These are phyloP conservation scores for Euphrasia arctica DNA, from an alignment of 305 asterid species.

Conservation along the genomic window DNA sequence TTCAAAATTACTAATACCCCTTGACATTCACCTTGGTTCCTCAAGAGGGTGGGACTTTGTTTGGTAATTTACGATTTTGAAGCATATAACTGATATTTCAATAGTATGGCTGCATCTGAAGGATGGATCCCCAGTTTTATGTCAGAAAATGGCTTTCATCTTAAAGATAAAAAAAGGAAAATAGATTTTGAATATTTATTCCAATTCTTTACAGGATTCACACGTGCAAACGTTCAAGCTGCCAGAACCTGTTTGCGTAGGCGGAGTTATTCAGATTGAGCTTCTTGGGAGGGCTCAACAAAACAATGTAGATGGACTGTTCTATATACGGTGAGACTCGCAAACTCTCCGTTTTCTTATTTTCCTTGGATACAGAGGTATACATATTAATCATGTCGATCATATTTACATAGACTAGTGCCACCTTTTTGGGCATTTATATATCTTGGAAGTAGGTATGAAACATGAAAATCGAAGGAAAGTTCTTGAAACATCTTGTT, in stretches of 20 bases:
- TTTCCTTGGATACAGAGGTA: background rate
- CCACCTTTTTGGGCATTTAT: no score
- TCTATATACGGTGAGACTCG: conserved; percentile 3
- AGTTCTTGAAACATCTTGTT: background rate
- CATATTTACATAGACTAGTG: no score
- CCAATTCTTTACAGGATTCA: background rate
- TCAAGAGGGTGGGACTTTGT: no score
- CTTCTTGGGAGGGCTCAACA: conserved; percentile 7
- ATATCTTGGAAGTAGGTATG: no score
- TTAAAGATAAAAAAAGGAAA: background rate
- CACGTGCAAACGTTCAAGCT: background rate
- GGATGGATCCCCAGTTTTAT: background rate
- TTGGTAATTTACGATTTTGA: background rate
- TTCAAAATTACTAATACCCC: no score
- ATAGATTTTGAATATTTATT: background rate
- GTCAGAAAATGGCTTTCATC: background rate
- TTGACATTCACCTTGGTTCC: no score
- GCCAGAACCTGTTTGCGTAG: conserved; percentile 8
- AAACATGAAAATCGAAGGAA: no score
- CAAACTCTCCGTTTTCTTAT: background rate
- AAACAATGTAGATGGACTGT: background rate
- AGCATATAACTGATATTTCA: background rate
- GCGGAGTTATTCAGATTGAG: background rate
- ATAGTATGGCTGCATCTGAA: background rate
- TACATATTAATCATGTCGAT: no score